Evolutionary conservation across 2,329 filamentous ascomycete genomes (phyloP).

Genomic region (Orbilia oligospora): DNA sequence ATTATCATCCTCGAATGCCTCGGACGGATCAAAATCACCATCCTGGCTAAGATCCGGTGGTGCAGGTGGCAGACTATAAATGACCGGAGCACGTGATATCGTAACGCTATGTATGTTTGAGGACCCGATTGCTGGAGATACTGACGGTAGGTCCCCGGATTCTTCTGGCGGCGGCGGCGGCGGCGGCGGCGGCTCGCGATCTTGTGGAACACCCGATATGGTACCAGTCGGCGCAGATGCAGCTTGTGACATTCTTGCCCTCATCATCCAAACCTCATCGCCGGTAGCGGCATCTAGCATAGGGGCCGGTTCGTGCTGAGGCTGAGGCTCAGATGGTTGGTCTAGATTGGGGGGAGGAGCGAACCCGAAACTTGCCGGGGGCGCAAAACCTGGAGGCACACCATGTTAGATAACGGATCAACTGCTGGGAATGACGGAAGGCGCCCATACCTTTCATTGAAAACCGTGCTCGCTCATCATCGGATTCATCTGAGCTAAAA

Average conservation of each 20-base stretch:
- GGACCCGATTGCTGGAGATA: not conserved
- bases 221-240: conserved; percentile 69
- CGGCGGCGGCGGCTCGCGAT: not conserved
- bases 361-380: conserved; percentile 68
- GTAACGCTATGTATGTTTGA: conserved; percentile 69
- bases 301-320: conserved; percentile 66
- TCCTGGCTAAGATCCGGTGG: conserved; percentile 31
- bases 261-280: conserved; percentile 69
- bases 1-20: conserved; percentile 65
- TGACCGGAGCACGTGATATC: conserved; percentile 83
- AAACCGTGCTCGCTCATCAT: conserved; percentile 65
- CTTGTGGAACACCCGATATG: conserved; percentile 62
- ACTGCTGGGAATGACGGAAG: no score
- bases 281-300: conserved; percentile 65
- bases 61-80: conserved; percentile 74
- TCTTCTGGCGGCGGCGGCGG: conserved; percentile 11
- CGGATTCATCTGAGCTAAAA: conserved; percentile 69
- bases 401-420: not conserved
- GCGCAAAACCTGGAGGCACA: conserved; percentile 67
- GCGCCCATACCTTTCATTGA: conserved; percentile 15
- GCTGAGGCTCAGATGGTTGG: conserved; percentile 71
- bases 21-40: conserved; percentile 30
- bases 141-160: not conserved
- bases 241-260: conserved; percentile 79
- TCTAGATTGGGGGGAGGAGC: conserved; percentile 67